phyloP scores from a whole-genome alignment of 2,329 filamentous ascomycete species.

The Phaeosphaeriaceae sp. region DNA sequence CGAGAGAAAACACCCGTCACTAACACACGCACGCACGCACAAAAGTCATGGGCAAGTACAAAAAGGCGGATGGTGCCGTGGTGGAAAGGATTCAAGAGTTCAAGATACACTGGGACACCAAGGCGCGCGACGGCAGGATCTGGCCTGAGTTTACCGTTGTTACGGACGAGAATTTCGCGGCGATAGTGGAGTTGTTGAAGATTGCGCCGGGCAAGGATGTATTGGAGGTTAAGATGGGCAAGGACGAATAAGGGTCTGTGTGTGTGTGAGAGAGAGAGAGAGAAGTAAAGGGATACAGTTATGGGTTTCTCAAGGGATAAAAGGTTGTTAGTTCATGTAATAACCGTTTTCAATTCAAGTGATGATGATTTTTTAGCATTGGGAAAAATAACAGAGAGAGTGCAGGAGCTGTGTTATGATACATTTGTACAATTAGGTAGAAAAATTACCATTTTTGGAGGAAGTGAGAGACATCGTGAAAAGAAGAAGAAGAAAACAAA shows the following conservation, averaged over 20 bases:
- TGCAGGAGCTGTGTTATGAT: no score
- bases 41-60: slow-evolving; percentile 42
- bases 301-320: background rate
- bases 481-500: background rate
- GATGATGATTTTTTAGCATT: no score
- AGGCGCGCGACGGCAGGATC: slow-evolving; percentile 35
- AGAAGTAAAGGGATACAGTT: background rate
- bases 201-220: slow-evolving; percentile 34
- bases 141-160: slow-evolving; percentile 46
- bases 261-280: no score
- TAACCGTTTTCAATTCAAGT: no score
- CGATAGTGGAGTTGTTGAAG: slow-evolving; percentile 38
- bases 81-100: slow-evolving; percentile 39
- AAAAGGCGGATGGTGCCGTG: slow-evolving; percentile 16
- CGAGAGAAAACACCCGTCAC: background rate
- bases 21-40: background rate
- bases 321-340: no score
- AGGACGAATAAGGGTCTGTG: slow-evolving; percentile 21
- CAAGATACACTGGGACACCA: slow-evolving; percentile 39
- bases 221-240: slow-evolving; percentile 41
- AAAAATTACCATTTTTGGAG: background rate
- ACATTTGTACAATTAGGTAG: background rate
- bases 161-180: slow-evolving; percentile 39
- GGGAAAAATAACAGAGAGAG: no score
- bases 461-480: background rate